Evolutionary conservation across 345 rosid genomes (phyloP).

Genomic region (Combretum micranthum): DNA sequence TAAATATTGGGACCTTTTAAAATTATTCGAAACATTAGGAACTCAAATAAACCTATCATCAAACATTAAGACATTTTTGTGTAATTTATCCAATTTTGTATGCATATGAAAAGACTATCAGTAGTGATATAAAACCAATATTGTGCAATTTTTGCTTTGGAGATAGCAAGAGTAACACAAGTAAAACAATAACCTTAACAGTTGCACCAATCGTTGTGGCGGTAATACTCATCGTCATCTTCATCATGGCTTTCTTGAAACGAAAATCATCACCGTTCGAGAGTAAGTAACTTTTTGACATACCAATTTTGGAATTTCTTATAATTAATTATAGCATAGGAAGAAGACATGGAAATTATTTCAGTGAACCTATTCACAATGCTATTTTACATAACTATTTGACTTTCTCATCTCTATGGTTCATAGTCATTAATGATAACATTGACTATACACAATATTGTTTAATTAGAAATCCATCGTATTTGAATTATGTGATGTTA

Average conservation of each 20-base stretch:
- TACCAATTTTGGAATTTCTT: too few species aligned
- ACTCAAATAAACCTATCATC: too few species aligned
- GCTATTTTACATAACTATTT: background rate
- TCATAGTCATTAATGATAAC: constrained; percentile 5
- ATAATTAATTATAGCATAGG: too few species aligned
- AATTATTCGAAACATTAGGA: too few species aligned
- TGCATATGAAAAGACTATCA: too few species aligned
- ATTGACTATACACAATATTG: too few species aligned
- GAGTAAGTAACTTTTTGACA: constrained; percentile 13
- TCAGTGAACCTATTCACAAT: background rate
- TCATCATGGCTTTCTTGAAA: constrained; percentile 9
- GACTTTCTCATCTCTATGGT: background rate
- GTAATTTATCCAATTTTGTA: too few species aligned
- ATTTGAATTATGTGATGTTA: too few species aligned
- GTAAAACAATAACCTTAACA: constrained; percentile 1
- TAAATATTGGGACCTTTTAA: too few species aligned
- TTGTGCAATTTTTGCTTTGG: background rate
- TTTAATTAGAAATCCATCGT: too few species aligned
- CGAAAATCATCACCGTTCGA: background rate
- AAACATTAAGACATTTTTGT: too few species aligned
- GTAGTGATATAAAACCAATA: too few species aligned
- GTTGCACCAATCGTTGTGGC: constrained; percentile 9
- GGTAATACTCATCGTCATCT: background rate
- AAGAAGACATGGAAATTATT: background rate
- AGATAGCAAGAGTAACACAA: constrained; percentile 7